Base-by-base conservation (phyloP, 306 rosid species). In the Astragalus membranaceus region DNA sequence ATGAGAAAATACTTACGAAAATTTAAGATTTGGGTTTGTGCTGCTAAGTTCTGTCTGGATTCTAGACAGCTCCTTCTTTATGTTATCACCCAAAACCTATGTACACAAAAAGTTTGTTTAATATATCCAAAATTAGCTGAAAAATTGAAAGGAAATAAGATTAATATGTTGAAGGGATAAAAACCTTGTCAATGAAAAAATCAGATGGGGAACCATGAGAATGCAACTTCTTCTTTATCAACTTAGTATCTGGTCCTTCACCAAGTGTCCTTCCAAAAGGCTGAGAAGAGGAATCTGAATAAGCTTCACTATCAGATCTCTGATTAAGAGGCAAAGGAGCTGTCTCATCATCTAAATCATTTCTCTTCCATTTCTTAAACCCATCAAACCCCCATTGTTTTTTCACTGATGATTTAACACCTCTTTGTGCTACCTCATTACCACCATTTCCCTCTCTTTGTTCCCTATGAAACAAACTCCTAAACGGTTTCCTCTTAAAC, bases 151-250 rank as follows among this genome's bases (percentile, higher is more conserved):
- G 15, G 39, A 29, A 10, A 62, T 26, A 8, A 30, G 54, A 72
- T 9, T 39, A 23, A 59, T 9, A 53, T 12, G 17, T 20, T 43
- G 64, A 26, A 46, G 6, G 13, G 75, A 89, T 51, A 13, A 44
- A 7, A 71, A 93, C 98, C 98, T 93, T 93, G 7, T 90, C 94
- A 16, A 85, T 80, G 89, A 80, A 89, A 72, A 88, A 85, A 83
- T 89, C 95, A 56, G 95, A 88, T 8, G 96, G 87, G 55, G 95
- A 79, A 12, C 89, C 96, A 75, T 86, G 85, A 47, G 85, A 81
- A 69, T 84, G 89, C 78, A 90, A 84, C 84, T 84, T 90, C 65
- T 75, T 85, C 66, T 92, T 88, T 13, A 90, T 80, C 5, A 77
- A 69, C 75, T 82, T 88, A 12, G 91, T 85, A 75, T 88, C 82